Evolutionary conservation across 257 asterid species (phyloP).

Genomic region (Scutellaria minor): DNA sequence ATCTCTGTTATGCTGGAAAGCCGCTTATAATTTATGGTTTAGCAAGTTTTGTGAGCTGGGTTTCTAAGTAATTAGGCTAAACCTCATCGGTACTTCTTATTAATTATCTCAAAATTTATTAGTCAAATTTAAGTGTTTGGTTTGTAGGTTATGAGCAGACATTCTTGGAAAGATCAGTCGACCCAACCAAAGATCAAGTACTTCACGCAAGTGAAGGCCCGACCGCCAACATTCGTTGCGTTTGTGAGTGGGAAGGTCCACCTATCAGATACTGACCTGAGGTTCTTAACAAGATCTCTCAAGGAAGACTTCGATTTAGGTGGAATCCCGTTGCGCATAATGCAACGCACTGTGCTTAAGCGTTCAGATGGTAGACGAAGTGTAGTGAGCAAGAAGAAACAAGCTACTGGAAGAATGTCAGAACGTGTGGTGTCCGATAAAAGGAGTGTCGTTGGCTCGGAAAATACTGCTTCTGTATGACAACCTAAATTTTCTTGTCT

Average conservation of each 20-base stretch:
- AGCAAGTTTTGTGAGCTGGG: no score
- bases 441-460: conserved; percentile 49
- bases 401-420: conserved; percentile 35
- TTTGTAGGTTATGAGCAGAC: conserved; percentile 90
- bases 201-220: conserved; percentile 96
- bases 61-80: no score
- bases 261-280: conserved; percentile 73
- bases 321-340: conserved; percentile 87
- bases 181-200: conserved; percentile 95
- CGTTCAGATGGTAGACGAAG: conserved; percentile 36
- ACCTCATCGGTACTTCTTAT: no score
- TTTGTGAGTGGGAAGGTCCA: conserved; percentile 71
- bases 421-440: conserved; percentile 65
- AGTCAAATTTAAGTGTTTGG: background rate
- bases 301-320: conserved; percentile 94
- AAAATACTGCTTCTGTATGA: conserved; percentile 28
- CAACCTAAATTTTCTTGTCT: background rate
- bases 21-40: background rate
- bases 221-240: conserved; percentile 97
- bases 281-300: conserved; percentile 84
- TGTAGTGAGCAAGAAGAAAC: conserved; percentile 45
- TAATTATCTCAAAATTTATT: no score
- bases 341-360: conserved; percentile 65
- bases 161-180: conserved; percentile 93
- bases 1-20: background rate